Conservation (phyloP, 169 alveolate species). For the Pseudocohnilembus persalinus region DNA sequence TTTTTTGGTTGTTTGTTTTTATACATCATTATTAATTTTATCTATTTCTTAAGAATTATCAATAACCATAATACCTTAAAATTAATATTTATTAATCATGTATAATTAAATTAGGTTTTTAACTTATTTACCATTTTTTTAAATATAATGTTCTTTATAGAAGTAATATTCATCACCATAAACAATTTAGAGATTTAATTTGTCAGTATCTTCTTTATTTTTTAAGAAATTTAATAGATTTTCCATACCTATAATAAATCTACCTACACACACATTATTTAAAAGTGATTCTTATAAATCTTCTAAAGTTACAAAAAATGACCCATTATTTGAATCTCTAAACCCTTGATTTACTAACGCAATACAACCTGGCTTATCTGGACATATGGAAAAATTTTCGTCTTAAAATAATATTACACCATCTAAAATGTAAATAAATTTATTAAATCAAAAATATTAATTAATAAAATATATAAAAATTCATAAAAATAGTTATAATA, state of each 20-base stretch:
- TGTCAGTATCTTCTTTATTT: not conserved
- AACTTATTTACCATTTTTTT: not conserved
- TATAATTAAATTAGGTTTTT: not conserved
- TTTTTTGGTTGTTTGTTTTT: no score
- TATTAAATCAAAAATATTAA: no score
- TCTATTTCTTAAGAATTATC: no score
- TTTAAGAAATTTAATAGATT: no score
- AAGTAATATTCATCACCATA: not conserved
- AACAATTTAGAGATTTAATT: no score
- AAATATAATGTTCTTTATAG: no score
- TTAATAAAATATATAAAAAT: no score
- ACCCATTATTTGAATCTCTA: not conserved
- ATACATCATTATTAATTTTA: no score
- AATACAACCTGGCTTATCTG: not conserved
- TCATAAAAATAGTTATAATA: no score
- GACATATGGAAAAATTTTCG: not conserved
- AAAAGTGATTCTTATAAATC: not conserved
- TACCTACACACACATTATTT: not conserved
- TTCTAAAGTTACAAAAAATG: not conserved
- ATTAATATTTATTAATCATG: no score
- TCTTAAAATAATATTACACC: not conserved
- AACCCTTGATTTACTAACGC: not conserved
- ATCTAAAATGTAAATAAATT: no score
- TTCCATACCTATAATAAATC: not conserved
- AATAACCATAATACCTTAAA: no score